Evolutionary conservation across 1,284 basidiomycete genomes (phyloP).

Genomic region (Quambalaria eucalypti): DNA sequence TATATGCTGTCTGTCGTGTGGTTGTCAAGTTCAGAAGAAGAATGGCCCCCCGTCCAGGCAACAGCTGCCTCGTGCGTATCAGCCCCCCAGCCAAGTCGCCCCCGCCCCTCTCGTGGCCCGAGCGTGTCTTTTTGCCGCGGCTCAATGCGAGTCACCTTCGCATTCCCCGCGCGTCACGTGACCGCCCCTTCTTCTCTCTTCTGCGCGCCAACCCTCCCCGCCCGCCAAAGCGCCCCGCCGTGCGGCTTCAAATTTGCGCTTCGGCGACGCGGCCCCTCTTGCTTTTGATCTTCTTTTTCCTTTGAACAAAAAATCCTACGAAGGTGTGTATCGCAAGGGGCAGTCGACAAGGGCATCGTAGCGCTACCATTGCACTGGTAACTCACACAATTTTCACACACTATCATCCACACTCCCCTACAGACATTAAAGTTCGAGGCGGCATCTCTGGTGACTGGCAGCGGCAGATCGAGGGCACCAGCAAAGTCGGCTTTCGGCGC

Average conservation of each 20-base stretch:
- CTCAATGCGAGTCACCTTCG: neutral
- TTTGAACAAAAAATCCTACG: conserved; percentile 33
- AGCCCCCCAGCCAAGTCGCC: no score
- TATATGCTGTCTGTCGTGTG: neutral
- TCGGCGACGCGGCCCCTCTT: conserved; percentile 3
- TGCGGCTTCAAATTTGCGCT: neutral
- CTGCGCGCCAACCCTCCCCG: no score
- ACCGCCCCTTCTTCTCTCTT: no score
- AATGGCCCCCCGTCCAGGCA: no score
- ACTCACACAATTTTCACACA: neutral
- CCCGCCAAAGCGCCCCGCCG: neutral
- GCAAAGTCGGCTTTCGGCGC: neutral
- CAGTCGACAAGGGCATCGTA: no score
- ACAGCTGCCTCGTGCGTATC: no score
- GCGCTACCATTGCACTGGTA: neutral
- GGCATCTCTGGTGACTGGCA: neutral
- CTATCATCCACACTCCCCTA: neutral
- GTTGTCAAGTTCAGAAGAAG: no score
- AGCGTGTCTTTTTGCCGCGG: no score
- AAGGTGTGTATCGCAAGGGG: conserved; percentile 16
- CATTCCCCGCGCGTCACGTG: no score
- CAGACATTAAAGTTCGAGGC: conserved; percentile 33
- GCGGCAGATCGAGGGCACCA: neutral
- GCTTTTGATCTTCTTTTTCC: conserved; percentile 18
- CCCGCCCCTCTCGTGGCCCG: no score